Base-by-base conservation (phyloP, 768 basidiomycete species). In the Leccinum aurantiacum region DNA sequence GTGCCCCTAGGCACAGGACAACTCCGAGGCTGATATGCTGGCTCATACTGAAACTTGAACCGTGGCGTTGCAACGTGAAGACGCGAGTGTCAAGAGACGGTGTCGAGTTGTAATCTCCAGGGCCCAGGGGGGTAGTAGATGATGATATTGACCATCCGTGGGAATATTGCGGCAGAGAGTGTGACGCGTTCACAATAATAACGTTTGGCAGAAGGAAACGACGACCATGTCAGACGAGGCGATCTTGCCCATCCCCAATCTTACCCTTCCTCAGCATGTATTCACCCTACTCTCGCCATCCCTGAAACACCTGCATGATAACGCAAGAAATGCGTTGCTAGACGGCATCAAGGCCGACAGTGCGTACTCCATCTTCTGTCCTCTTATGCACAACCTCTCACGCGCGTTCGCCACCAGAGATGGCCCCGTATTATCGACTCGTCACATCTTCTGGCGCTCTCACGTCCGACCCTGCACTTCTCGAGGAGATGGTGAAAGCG, bases 221-320 rank as follows among this genome's bases (percentile, higher is more conserved):
- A 38, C 57, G 33, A 58, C 62, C 58, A 94, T 95, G 92, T 83
- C 91, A 56, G 91, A 96, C 74, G 92, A 95, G 63, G 76, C 84
- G 14, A 85, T 95, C 3, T 81, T 91, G 41, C 93, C 93, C 0
- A 89, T 91, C 61, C 95, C 95, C 24, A 95, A 97, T 71, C 85
- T 95, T 58, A 77, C 80, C 11, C 82, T 96, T 17, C 82, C 95
- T 1, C 90, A 96, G 67, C 84, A 89, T 69, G 78, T 89, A 13
- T 97, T 92, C 67, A 82, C 84, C 10, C 80, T 98, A 4, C 82
- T 85, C 13, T 84, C 83, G 19, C 80, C 85, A 0, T 76, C 80
- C 1, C 80, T 94, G 38, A 69, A 78, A 0, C 79, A 84, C 52
- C 79, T 90, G 3, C 91, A 94, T 65, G 81, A 85, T 6, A 76